Conservation (phyloP, 2,329 filamentous ascomycete species). For the Colletotrichum eleusines region DNA sequence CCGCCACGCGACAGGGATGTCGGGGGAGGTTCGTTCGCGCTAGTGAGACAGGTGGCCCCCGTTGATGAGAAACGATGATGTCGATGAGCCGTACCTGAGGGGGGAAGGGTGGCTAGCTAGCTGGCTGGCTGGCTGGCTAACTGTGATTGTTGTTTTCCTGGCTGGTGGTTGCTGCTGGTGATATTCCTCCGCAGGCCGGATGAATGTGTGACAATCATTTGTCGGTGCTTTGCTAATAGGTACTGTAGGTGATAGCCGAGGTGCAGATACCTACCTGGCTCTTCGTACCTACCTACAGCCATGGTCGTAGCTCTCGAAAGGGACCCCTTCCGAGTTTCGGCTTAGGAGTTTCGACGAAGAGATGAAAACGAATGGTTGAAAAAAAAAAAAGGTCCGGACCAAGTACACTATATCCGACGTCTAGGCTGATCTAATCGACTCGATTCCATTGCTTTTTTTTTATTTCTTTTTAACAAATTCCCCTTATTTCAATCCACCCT, state of each 20-base stretch:
- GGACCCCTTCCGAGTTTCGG: not conserved
- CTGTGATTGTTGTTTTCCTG: not conserved
- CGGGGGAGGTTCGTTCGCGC: constrained; percentile 43
- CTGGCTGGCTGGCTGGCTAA: not conserved
- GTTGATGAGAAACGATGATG: constrained; percentile 42
- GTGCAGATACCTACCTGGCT: not conserved
- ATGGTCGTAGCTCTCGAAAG: not conserved
- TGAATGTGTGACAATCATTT: not conserved
- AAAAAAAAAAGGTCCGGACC: not conserved
- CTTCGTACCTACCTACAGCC: no score
- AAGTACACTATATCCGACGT: not conserved
- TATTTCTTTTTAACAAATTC: not conserved
- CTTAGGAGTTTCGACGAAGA: constrained; percentile 2
- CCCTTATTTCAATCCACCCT: no score
- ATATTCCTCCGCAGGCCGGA: not conserved
- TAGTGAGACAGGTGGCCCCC: constrained; percentile 42
- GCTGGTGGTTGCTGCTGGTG: not conserved
- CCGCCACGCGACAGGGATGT: constrained; percentile 41
- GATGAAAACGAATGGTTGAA: not conserved
- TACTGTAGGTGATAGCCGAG: no score
- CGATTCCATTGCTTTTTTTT: not conserved
- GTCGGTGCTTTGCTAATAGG: not conserved
- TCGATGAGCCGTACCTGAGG: constrained; percentile 39
- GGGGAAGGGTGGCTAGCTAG: not conserved
- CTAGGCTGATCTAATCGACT: not conserved